Evolutionary conservation across 768 basidiomycete genomes (phyloP).

Genomic region (Tephrocybe sp.): DNA sequence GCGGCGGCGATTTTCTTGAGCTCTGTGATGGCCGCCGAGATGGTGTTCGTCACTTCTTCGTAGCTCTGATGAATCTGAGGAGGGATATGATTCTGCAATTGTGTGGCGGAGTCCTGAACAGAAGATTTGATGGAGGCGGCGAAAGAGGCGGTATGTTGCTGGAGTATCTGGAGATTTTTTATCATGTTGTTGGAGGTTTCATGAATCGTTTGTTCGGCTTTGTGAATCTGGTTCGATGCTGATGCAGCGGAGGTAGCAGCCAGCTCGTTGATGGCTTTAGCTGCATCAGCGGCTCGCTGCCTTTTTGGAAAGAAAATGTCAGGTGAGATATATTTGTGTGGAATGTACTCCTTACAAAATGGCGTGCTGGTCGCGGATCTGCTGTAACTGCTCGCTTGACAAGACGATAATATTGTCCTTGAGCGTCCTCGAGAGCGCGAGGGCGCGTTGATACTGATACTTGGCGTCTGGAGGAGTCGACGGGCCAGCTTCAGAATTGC

Average conservation of each 20-base stretch:
- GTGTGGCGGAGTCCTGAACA: slow-evolving; percentile 34
- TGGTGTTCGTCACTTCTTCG: slow-evolving; percentile 44
- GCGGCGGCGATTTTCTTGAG: slow-evolving; percentile 51
- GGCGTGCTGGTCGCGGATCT: slow-evolving; percentile 63
- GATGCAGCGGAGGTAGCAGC: slow-evolving; percentile 56
- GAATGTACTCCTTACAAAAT: slow-evolving; percentile 51
- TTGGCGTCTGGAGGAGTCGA: slow-evolving; percentile 52
- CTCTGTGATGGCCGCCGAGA: slow-evolving; percentile 50
- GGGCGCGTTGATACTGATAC: slow-evolving; percentile 79
- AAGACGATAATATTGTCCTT: slow-evolving; percentile 62
- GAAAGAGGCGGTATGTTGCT: slow-evolving; percentile 54
- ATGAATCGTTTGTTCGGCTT: too few species aligned
- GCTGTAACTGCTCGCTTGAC: slow-evolving; percentile 70
- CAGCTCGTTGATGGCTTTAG: slow-evolving; percentile 58
- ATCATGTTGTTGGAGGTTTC: slow-evolving; percentile 67
- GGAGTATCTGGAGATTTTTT: slow-evolving; percentile 63
- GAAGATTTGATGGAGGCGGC: slow-evolving; percentile 41
- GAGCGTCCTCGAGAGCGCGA: slow-evolving; percentile 62
- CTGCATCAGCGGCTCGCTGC: slow-evolving; percentile 69
- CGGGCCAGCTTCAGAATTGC: slow-evolving; percentile 46
- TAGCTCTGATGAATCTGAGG: slow-evolving; percentile 61
- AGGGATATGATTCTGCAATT: slow-evolving; percentile 48
- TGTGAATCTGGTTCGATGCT: slow-evolving; percentile 57
- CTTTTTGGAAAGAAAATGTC: slow-evolving; percentile 31
- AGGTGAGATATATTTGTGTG: background rate